These are phyloP conservation scores for Trichoderma simmonsii DNA, from an alignment of 2,329 filamentous ascomycete species.

Conservation along the genomic window DNA sequence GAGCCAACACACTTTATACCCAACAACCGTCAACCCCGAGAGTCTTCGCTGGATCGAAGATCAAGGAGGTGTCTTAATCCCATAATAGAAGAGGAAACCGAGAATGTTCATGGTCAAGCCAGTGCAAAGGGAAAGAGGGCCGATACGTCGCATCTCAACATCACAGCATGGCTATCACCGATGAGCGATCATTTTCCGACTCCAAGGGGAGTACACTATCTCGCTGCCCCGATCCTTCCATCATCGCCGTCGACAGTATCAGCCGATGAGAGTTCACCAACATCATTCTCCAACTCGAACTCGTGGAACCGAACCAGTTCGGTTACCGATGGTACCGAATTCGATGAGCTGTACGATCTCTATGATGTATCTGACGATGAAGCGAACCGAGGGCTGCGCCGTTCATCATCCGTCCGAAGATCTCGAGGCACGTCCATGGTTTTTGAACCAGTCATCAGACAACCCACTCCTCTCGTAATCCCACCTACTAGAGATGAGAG, in stretches of 20 bases:
- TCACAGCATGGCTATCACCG: conserved; percentile 58
- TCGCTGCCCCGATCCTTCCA: conserved; percentile 60
- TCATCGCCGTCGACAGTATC: conserved; percentile 58
- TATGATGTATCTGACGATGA: conserved; percentile 68
- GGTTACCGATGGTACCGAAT: conserved; percentile 66
- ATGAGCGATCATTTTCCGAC: conserved; percentile 67
- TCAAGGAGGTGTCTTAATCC: conserved; percentile 57
- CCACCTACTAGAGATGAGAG: conserved; percentile 38
- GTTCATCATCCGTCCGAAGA: conserved; percentile 39
- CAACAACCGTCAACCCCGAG: conserved; percentile 43
- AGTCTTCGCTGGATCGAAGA: conserved; percentile 56
- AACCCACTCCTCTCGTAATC: conserved; percentile 50
- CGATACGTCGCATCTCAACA: conserved; percentile 45
- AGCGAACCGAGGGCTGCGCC: conserved; percentile 24
- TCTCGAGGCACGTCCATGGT: conserved; percentile 32
- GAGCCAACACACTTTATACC: conserved; percentile 31
- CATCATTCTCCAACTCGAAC: conserved; percentile 53
- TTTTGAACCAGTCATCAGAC: conserved; percentile 34
- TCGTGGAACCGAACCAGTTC: conserved; percentile 63
- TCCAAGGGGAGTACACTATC: conserved; percentile 63
- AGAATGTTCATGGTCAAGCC: conserved; percentile 33
- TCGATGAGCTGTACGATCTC: conserved; percentile 84
- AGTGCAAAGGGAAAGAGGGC: conserved; percentile 25
- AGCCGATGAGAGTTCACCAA: conserved; percentile 52
- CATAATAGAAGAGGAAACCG: conserved; percentile 58